These are phyloP conservation scores for Cicer arietinum DNA, from an alignment of 306 rosid genomes.

Conservation along the genomic window DNA sequence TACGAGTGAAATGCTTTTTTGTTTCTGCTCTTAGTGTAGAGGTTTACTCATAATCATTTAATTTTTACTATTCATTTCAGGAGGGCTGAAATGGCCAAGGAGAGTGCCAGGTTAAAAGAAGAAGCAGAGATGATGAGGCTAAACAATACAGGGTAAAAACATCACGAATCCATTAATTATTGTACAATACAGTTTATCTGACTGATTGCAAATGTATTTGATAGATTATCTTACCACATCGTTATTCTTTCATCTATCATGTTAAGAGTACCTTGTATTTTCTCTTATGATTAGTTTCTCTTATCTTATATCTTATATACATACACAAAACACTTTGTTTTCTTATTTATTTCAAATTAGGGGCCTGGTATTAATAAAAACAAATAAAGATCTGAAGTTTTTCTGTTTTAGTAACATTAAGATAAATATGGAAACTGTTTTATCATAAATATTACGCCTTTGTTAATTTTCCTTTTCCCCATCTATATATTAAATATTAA, in stretches of 20 bases:
- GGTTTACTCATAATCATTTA: slow-evolving; percentile 20
- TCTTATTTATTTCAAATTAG: background rate
- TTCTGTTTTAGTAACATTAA: background rate
- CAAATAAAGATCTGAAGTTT: background rate
- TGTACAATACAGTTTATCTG: slow-evolving; percentile 13
- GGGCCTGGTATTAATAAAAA: background rate
- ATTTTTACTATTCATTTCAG: slow-evolving; percentile 42
- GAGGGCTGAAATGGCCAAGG: slow-evolving; percentile 58
- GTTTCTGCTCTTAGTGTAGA: background rate
- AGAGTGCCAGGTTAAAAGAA: slow-evolving; percentile 54
- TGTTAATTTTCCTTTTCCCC: background rate
- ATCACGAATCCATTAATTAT: slow-evolving; percentile 6
- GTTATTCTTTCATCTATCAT: background rate
- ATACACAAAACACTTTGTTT: background rate
- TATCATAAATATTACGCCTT: background rate
- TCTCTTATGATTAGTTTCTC: slow-evolving; percentile 1
- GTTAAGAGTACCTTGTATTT: background rate
- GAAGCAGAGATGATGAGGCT: slow-evolving; percentile 49
- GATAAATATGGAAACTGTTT: background rate
- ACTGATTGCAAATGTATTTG: slow-evolving; percentile 27
- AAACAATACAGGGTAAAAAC: slow-evolving; percentile 47
- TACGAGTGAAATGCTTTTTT: background rate
- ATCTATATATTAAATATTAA: background rate
- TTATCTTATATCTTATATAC: background rate
- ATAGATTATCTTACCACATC: background rate